These are phyloP conservation scores for Periconia digitata DNA, from an alignment of 2,329 filamentous ascomycete species.

Conservation along the genomic window DNA sequence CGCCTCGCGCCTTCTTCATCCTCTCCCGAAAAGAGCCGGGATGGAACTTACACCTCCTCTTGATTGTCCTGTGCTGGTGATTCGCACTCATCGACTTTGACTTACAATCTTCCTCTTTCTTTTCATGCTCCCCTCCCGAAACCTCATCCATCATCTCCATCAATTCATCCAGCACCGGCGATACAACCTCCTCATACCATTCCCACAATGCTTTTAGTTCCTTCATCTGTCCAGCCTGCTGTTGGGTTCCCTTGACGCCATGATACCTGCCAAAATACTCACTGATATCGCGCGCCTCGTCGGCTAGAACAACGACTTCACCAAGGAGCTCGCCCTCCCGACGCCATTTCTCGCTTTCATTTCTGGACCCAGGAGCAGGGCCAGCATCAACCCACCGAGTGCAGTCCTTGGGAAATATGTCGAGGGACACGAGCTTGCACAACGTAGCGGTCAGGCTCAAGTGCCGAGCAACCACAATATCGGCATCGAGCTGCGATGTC, in stretches of 20 bases:
- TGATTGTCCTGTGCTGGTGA: too few relatives aligned
- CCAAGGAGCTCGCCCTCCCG: not conserved
- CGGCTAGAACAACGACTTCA: not conserved
- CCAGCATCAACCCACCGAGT: not conserved
- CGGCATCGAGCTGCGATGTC: not conserved
- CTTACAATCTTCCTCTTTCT: not conserved
- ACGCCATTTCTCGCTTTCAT: not conserved
- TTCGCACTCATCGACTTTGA: too few relatives aligned
- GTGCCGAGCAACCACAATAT: not conserved
- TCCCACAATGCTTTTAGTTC: not conserved
- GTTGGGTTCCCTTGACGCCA: not conserved
- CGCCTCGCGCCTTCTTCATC: not conserved
- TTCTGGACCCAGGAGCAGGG: not conserved
- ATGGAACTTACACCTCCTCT: not conserved
- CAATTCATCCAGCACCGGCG: not conserved
- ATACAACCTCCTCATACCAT: constrained; percentile 1
- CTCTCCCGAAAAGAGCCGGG: not conserved
- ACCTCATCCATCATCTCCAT: not conserved
- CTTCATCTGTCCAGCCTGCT: not conserved
- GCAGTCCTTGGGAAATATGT: not conserved
- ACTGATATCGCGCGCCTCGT: not conserved
- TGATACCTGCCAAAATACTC: not conserved
- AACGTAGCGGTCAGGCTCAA: not conserved
- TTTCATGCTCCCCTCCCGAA: not conserved
- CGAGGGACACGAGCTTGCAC: not conserved